Percentiles rank a stretch among this genome's conserved stretches.
Conservation (phyloP, 2,329 filamentous ascomycete species). For the Alternaria infectoria region DNA sequence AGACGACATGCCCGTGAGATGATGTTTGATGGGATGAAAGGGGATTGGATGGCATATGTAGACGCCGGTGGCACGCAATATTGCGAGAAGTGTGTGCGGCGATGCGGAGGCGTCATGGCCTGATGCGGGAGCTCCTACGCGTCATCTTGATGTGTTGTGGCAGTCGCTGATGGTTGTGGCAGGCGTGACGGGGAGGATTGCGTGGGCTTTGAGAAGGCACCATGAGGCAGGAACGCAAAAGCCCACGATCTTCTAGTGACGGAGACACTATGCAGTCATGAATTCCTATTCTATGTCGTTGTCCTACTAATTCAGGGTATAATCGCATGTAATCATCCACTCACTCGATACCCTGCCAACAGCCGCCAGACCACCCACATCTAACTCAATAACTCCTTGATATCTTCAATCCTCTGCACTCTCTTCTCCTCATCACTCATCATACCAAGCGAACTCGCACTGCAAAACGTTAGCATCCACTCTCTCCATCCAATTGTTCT, state of each 20-base stretch:
- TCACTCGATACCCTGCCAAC: neutral
- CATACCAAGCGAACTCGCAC: slow-evolving; percentile 93
- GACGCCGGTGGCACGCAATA: accelerated
- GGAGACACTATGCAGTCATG: neutral
- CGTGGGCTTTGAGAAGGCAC: neutral
- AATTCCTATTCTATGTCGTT: neutral
- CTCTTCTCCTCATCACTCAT: slow-evolving; percentile 95
- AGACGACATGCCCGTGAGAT: neutral
- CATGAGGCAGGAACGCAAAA: neutral
- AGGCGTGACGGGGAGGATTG: neutral
- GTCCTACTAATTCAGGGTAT: neutral
- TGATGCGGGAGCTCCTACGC: neutral
- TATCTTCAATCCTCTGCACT: slow-evolving; percentile 87
- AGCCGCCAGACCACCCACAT: neutral
- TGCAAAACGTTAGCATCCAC: slow-evolving; percentile 50
- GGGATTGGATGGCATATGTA: neutral
- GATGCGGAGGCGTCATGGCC: neutral
- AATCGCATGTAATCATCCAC: neutral
- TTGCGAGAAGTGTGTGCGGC: neutral
- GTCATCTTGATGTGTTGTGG: neutral
- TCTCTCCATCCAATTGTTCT: too few relatives aligned
- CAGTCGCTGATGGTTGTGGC: neutral
- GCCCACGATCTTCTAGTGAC: neutral
- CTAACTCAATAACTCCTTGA: slow-evolving; percentile 82
- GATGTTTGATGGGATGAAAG: neutral